Percentiles rank a stretch among this genome's conserved stretches.
These are phyloP conservation scores for Trichophyton verrucosum DNA, from an alignment of 2,329 filamentous ascomycete species.

Conservation along the genomic window DNA sequence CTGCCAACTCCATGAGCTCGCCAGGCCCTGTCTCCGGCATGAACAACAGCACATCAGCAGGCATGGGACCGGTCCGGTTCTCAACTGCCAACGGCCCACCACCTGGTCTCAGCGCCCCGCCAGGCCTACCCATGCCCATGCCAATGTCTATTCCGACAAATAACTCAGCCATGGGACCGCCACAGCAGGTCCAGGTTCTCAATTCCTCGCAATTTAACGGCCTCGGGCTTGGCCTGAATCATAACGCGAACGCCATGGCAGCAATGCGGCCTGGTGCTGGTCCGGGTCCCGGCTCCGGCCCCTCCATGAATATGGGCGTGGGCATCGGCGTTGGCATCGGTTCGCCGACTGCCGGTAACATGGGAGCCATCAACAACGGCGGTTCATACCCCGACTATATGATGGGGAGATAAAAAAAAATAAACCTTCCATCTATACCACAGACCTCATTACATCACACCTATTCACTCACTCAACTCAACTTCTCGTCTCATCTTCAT, in stretches of 20 bases:
- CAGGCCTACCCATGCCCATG: constrained; percentile 46
- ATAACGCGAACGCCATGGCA: constrained; percentile 10
- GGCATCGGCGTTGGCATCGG: neutral
- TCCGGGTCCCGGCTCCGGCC: neutral
- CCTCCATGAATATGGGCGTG: neutral
- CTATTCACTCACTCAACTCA: neutral
- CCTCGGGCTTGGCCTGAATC: constrained; percentile 26
- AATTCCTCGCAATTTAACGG: constrained; percentile 28
- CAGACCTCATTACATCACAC: no score
- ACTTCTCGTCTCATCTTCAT: neutral
- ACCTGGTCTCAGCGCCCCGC: constrained; percentile 65
- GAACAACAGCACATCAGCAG: constrained; percentile 24
- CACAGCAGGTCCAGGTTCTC: constrained; percentile 21
- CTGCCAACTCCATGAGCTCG: constrained; percentile 26
- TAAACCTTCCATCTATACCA: no score
- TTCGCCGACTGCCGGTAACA: constrained; percentile 8
- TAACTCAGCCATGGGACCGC: constrained; percentile 14
- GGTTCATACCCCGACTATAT: constrained; percentile 35
- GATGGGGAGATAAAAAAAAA: constrained; percentile 32
- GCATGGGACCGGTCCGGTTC: constrained; percentile 50
- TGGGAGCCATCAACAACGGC: constrained; percentile 12
- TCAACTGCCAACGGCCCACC: constrained; percentile 63
- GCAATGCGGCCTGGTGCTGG: constrained; percentile 9
- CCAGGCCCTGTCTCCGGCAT: constrained; percentile 36
- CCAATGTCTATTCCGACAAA: constrained; percentile 13